These are phyloP conservation scores for Hypoxylon subgilvum DNA, from an alignment of 495 filamentous ascomycete genomes.

Conservation along the genomic window DNA sequence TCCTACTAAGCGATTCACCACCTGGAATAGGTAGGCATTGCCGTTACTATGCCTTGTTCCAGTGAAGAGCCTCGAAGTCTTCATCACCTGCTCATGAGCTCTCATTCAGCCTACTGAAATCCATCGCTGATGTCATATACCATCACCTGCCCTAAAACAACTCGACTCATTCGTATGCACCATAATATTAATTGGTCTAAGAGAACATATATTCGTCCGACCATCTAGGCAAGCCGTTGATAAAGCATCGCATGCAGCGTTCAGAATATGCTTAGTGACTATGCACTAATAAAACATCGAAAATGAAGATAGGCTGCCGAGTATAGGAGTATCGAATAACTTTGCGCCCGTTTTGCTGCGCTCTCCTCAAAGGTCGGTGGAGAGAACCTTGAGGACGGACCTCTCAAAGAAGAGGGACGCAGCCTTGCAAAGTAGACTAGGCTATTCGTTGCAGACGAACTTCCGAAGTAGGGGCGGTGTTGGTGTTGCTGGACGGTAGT, in stretches of 20 bases:
- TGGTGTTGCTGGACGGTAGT: conserved; percentile 29
- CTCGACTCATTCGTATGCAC: conserved; percentile 4
- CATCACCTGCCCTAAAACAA: conserved; percentile 19
- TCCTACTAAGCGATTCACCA: too few relatives aligned
- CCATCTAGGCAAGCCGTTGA: conserved; percentile 26
- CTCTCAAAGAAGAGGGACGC: conserved; percentile 19
- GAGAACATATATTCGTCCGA: conserved; percentile 8
- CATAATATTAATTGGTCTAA: conserved; percentile 24
- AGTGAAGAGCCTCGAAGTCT: conserved; percentile 1
- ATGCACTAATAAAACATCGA: conserved; percentile 13
- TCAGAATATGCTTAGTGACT: conserved; percentile 11
- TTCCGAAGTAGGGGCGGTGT: conserved; percentile 9
- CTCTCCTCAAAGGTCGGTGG: not conserved
- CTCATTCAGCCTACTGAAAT: not conserved
- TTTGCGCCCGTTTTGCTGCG: conserved; percentile 1
- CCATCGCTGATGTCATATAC: conserved; percentile 7
- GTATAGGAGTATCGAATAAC: conserved; percentile 23
- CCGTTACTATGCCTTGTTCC: not conserved
- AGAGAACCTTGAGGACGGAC: not conserved
- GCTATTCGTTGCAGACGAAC: conserved; percentile 37
- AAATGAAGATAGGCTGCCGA: not conserved
- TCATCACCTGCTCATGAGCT: not conserved
- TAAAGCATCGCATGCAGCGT: conserved; percentile 7
- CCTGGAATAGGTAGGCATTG: not conserved
- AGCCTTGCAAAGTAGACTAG: conserved; percentile 28